A percentile compares a stretch with the other conserved stretches of the same genome.
These are phyloP conservation scores for Coemansia sp. DNA, from an alignment of 192 early-diverging fungal genomes.

Conservation along the genomic window DNA sequence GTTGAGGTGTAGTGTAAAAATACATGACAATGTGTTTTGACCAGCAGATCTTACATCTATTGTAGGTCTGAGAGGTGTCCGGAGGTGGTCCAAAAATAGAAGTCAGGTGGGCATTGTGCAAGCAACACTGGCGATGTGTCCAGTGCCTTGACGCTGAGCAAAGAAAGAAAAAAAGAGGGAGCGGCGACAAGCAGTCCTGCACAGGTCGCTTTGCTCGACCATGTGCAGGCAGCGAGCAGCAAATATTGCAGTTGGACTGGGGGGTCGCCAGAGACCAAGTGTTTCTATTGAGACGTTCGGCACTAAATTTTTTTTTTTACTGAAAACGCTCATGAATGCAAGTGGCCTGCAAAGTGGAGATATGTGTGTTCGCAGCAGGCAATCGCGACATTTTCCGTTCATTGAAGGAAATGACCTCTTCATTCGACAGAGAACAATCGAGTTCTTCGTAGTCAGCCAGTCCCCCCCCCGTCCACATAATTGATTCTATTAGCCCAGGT, in stretches of 20 bases:
- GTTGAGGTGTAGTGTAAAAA: conserved; percentile 8
- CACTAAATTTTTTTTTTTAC: not conserved
- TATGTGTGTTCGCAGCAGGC: not conserved
- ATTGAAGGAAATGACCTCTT: conserved; percentile 1
- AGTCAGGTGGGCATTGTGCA: conserved; percentile 1
- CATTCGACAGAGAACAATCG: not conserved
- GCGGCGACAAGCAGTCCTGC: conserved; percentile 2
- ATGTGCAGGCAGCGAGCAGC: not conserved
- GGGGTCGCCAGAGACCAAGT: not conserved
- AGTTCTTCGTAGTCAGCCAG: not conserved
- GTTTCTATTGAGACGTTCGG: not conserved
- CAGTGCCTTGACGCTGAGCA: not conserved
- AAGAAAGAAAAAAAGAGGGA: not conserved
- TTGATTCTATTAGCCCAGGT: conserved; percentile 1
- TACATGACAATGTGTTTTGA: conserved; percentile 6
- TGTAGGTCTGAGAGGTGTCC: not conserved
- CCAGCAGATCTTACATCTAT: not conserved
- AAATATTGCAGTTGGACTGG: not conserved
- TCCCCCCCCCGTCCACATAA: not conserved
- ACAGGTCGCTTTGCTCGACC: conserved; percentile 10
- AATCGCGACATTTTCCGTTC: not conserved
- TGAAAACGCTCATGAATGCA: not conserved
- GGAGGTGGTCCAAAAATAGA: conserved; percentile 7
- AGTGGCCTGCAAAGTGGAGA: not conserved
- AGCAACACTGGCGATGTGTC: not conserved